Base-by-base conservation (phyloP, 2,329 filamentous ascomycete species). In the Sclerotinia sclerotiorum region DNA sequence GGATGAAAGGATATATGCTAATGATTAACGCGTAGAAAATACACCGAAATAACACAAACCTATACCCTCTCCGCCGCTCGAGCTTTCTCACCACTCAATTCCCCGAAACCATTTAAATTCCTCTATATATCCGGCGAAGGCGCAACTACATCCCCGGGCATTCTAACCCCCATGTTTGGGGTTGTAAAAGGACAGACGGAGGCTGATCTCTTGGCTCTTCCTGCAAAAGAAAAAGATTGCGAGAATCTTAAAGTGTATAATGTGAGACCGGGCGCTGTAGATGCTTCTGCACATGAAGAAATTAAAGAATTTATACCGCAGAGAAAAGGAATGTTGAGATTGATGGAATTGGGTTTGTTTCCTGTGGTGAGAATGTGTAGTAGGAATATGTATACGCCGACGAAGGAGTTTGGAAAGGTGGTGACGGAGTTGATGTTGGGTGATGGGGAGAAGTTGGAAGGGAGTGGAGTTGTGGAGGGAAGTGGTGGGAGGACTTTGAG, bases 171-270 rank as follows among this genome's bases (percentile, higher is more conserved):
- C 24, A 78, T 86, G 56, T 93, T 86, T 74, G 88, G 82, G 1
- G 81, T 83, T 17, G 82, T 90, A 67, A 93, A 94, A 77, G 91
- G 90, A 17, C 82, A 87, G 75, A 84, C 86, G 0, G 91, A 94
- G 78, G 72, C 81, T 1, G 78, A 80, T 1, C 82, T 94, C 1
- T 81, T 89, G 1, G 81, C 82, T 0, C 77, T 92, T 19, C 24
- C 65, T 55, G 76, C 79, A 19, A 78, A 79, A 42, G 69, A 67
- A 3, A 77, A 77, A 2, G 74, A 75, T 5, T 81, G 81, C 56
- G 79, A 82, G 0, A 77, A 79, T 8, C 81, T 92, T 67, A 82
- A 80, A 42, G 81, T 85, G 1, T 84, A 85, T 72, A 86, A 83
- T 15, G 79, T 88, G 8, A 83, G 90, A 0, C 88, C 90, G 0